Evolutionary conservation across 345 rosid genomes (phyloP), one percentile per base, ranked within the genome.

Genomic region (Camelina sativa): DNA sequence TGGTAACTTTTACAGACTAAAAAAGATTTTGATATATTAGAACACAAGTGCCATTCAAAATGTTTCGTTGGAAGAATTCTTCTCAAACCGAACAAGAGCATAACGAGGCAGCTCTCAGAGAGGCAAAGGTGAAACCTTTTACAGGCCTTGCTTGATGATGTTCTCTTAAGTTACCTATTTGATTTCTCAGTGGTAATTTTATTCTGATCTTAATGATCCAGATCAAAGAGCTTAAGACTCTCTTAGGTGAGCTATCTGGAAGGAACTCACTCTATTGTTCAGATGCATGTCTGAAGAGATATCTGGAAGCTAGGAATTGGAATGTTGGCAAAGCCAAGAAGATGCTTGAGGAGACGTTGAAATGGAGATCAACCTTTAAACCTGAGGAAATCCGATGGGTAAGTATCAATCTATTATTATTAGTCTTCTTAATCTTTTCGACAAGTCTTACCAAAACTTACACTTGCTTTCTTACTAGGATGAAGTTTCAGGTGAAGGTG

Each of bases 341-440:
- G 82, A 87, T 94, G 97, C 74, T 94, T 40, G 91, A 84, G 20
- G 98, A 90, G 74, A 79, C 96, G 0, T 83, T 94, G 15, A 79
- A 85, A 75, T 91, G 98, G 98, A 85, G 95, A 78, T 87, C 93
- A 4, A 68, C 83, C 28, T 91, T 77, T 77, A 90, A 83, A 73
- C 97, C 97, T 2, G 98, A 94, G 85, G 89, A 88, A 72, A 91
- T 91, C 72, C 65, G 84, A 41, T 94, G 98, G 98, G 97, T 94
- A 76, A 28, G 79, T 66, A 22, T 43, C 2, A 30, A 4, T 34
- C 7, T 34, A 3, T 0, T 4, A 11, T 0, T 4, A 28, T 40
- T 0, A 11, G 12, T 25, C 28, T 17, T 23, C 4, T 25, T 22
- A 59, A 43, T 12, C 3, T 2, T 48, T 71, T 6, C 15, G 32